Conservation (phyloP, 345 rosid species). For the Excoecaria agallocha region DNA sequence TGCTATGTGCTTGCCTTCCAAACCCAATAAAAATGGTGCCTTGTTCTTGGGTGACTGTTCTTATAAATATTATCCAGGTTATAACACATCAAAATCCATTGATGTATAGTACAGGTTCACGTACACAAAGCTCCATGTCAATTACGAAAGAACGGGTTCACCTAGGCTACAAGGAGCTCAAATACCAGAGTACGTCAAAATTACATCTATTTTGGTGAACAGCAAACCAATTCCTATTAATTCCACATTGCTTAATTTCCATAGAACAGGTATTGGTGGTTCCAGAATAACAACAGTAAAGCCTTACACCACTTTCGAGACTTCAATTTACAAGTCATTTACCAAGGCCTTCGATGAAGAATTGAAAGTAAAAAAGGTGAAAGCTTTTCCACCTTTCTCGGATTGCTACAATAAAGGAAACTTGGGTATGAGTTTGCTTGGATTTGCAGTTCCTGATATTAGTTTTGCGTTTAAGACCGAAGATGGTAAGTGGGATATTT, state of each 20-base stretch:
- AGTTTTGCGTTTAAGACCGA: conserved; percentile 20
- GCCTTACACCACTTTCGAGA: conserved; percentile 20
- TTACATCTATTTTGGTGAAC: conserved; percentile 19
- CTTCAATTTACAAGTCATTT: conserved; percentile 15
- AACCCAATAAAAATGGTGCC: conserved; percentile 8
- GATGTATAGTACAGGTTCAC: conserved; percentile 12
- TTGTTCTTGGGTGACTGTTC: conserved; percentile 24
- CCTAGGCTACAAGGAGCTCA: background rate
- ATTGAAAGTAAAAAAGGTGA: conserved; percentile 4
- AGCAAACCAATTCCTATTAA: conserved; percentile 11
- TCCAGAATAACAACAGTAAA: conserved; percentile 15
- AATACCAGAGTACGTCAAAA: conserved; percentile 20
- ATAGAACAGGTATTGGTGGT: conserved; percentile 9
- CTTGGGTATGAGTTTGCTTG: conserved; percentile 8
- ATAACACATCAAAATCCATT: conserved; percentile 11
- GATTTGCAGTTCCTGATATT: conserved; percentile 22
- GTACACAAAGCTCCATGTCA: conserved; percentile 16
- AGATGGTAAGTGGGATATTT: conserved; percentile 20
- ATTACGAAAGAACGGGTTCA: background rate
- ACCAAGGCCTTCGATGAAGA: conserved; percentile 19
- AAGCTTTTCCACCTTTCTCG: conserved; percentile 16
- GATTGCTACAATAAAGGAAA: conserved; percentile 12
- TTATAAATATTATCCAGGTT: conserved; percentile 20
- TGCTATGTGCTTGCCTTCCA: conserved; percentile 25
- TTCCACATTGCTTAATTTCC: conserved; percentile 16